phyloP scores from a whole-genome alignment of 2,329 filamentous ascomycete genomes.

The Sclerotinia glacialis region DNA sequence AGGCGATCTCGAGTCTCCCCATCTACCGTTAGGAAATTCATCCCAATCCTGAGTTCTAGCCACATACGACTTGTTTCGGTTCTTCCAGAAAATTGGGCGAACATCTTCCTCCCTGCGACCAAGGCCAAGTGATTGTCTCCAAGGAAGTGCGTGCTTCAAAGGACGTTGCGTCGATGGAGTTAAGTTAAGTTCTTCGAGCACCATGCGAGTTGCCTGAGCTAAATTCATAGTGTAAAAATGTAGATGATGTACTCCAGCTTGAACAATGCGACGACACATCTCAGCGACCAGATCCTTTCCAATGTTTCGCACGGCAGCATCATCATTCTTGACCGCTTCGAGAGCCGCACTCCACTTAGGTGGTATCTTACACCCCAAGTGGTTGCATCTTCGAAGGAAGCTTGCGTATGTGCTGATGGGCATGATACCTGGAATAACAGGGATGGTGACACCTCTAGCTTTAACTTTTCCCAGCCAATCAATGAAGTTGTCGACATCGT shows the following conservation, averaged over 20 bases:
- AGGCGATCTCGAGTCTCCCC: conserved; percentile 94
- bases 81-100: conserved; percentile 97
- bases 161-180: conserved; percentile 75
- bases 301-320: conserved; percentile 84
- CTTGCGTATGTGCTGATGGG: conserved; percentile 93
- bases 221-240: conserved; percentile 99
- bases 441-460: conserved; percentile 76
- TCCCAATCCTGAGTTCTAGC: conserved; percentile 97
- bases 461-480: conserved; percentile 86
- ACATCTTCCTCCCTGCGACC: conserved; percentile 91
- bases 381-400: conserved; percentile 84
- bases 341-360: conserved; percentile 75
- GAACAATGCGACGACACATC: conserved; percentile 83
- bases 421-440: conserved; percentile 86
- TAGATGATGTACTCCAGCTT: conserved; percentile 78
- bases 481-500: conserved; percentile 93
- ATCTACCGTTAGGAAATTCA: conserved; percentile 96
- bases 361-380: conserved; percentile 85
- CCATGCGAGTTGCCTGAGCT: conserved; percentile 87
- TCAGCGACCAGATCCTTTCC: conserved; percentile 84
- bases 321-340: conserved; percentile 95
- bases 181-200: conserved; percentile 84
- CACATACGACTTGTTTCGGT: conserved; percentile 93
- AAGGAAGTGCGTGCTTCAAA: conserved; percentile 85
- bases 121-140: conserved; percentile 90